Percentiles rank a stretch among this genome's conserved stretches.
Evolutionary conservation across 2,329 filamentous ascomycete species (phyloP).

Genomic region (Macroventuria anomochaeta): DNA sequence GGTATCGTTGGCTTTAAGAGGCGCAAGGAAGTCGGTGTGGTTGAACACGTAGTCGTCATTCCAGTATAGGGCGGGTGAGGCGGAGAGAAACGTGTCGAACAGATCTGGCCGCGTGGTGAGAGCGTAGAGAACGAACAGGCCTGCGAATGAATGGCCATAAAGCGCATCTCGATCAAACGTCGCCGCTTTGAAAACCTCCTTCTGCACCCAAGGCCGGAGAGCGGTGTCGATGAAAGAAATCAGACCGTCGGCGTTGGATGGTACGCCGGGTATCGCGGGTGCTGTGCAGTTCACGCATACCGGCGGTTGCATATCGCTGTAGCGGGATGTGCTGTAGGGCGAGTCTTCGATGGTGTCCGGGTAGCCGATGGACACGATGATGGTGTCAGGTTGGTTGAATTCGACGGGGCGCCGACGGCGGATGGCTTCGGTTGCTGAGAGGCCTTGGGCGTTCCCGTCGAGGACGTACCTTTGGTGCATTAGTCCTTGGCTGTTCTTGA

Average conservation of each 20-base stretch:
- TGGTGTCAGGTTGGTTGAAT: conserved; percentile 38
- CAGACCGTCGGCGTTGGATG: conserved; percentile 56
- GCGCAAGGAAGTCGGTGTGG: conserved; percentile 27
- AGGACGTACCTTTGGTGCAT: conserved; percentile 36
- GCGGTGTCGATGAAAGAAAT: conserved; percentile 53
- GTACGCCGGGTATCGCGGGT: conserved; percentile 38
- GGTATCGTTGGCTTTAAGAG: conserved; percentile 15
- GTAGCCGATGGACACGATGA: conserved; percentile 43
- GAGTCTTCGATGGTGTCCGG: conserved; percentile 38
- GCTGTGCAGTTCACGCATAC: conserved; percentile 39
- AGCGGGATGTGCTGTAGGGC: conserved; percentile 35
- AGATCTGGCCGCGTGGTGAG: conserved; percentile 51
- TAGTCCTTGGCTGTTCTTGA: neutral
- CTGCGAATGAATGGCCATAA: conserved; percentile 60
- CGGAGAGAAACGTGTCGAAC: conserved; percentile 56
- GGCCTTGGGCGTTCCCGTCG: conserved; percentile 41
- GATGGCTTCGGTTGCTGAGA: conserved; percentile 38
- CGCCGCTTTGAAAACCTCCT: conserved; percentile 40
- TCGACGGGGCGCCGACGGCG: conserved; percentile 42
- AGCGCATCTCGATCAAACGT: conserved; percentile 51
- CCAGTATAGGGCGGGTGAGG: conserved; percentile 59
- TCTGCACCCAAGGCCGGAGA: conserved; percentile 47
- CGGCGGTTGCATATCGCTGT: conserved; percentile 41
- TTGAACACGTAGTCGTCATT: conserved; percentile 52
- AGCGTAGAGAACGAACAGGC: conserved; percentile 56